Base-by-base conservation (phyloP, 257 asterid genomes). In the Osmanthus fragrans region DNA sequence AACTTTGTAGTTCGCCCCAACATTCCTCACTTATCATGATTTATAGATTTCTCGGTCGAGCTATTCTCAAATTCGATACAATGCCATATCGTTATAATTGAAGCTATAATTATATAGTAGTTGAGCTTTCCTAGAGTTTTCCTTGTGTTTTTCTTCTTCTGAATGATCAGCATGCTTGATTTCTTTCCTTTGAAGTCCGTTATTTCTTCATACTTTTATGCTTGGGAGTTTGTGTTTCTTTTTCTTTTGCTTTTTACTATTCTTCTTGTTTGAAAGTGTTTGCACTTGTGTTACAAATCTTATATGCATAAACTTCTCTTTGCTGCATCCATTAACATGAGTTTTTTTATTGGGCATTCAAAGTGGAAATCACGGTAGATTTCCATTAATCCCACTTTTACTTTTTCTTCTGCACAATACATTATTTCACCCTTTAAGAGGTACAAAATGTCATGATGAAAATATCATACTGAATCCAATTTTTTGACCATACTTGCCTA, bases 201-300 rank as follows among this genome's bases (percentile, higher is more conserved):
- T 76, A 60, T 66, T 73, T 32, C 51, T 80, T 73, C 82, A 56
- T 72, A 76, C 54, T 82, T 85, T 84, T 81, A 80, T 84, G 84
- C 58, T 86, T 90, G 91, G 88, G 87, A 78, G 81, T 79, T 85
- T 82, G 82, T 83, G 81, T 70, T 82, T 69, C 76, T 71, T 79
- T 33, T 77, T 77, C 79, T 79, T 63, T 79, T 72, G 79, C 68
- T 82, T 83, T 65, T 80, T 71, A n/a, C 6, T 23, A n/a, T 78
- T 90, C 82, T 80, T 81, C 80, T 87, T 84, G 94, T 85, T 89
- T 86, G 87, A 25, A 81, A 77, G 90, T 84, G 84, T 72, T 86
- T 87, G 92, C 85, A 83, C 72, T 49, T 81, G 85, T 83, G 21
- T 75, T 66, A 72, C 25, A 76, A 58, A 78, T 77, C 79, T 23